Conservation (phyloP, 225 moss, liverwort and hornwort genomes). For the Polytrichum formosum region DNA sequence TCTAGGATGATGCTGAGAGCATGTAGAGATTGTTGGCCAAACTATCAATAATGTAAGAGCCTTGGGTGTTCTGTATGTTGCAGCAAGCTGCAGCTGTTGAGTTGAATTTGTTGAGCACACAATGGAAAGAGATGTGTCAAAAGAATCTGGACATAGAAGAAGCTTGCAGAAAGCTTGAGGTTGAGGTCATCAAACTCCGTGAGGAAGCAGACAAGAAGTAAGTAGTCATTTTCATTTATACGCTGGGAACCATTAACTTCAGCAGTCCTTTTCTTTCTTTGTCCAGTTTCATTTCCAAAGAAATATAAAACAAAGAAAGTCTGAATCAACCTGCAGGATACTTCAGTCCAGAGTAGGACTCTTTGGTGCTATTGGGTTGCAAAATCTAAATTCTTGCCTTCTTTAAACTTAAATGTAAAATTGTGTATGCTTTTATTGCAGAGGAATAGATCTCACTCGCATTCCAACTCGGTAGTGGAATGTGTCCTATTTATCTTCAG, state of each 20-base stretch:
- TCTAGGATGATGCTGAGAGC: not conserved
- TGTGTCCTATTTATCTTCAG: not conserved
- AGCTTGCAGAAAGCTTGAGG: constrained; percentile 69
- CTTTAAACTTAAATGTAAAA: no score
- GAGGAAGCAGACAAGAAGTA: constrained; percentile 72
- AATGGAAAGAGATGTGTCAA: constrained; percentile 74
- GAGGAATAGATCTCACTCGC: constrained; percentile 43
- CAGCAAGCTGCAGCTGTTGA: constrained; percentile 97
- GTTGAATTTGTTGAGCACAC: constrained; percentile 59
- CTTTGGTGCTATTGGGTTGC: no score
- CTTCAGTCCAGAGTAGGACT: no score
- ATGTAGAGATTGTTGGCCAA: not conserved
- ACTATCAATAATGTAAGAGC: constrained; percentile 1
- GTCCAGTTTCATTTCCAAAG: no score
- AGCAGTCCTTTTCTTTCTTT: not conserved
- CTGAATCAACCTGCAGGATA: no score
- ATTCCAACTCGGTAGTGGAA: constrained; percentile 17
- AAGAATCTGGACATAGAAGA: constrained; percentile 84
- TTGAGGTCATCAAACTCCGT: constrained; percentile 64
- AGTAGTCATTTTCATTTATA: constrained; percentile 19
- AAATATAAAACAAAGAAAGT: no score
- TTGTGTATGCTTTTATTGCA: constrained; percentile 19
- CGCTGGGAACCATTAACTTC: no score
- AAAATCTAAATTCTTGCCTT: no score
- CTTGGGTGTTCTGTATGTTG: constrained; percentile 9